These are phyloP conservation scores for Fomitiporia mediterranea DNA, from an alignment of 1,284 basidiomycete genomes.

Conservation along the genomic window DNA sequence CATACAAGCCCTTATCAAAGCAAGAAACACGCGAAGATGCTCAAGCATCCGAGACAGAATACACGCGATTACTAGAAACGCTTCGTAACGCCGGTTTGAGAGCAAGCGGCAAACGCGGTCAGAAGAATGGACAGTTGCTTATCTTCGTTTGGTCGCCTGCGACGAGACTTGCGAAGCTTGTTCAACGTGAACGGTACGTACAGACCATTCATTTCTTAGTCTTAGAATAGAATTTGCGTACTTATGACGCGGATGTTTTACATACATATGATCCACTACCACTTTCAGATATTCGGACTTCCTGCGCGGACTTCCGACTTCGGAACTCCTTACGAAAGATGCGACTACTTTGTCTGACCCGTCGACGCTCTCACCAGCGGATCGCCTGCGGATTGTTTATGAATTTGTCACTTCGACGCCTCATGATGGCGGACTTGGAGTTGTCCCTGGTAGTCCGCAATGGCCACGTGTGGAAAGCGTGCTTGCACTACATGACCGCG, in stretches of 20 bases:
- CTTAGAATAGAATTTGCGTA: neutral
- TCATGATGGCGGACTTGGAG: slow-evolving; percentile 73
- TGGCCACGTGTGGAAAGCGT: slow-evolving; percentile 81
- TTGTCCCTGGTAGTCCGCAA: slow-evolving; percentile 61
- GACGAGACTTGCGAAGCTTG: slow-evolving; percentile 57
- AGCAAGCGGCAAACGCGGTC: slow-evolving; percentile 69
- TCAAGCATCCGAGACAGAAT: slow-evolving; percentile 62
- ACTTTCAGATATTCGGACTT: slow-evolving; percentile 52
- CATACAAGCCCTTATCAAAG: slow-evolving; percentile 45
- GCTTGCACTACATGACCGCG: slow-evolving; percentile 78
- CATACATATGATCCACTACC: slow-evolving; percentile 19
- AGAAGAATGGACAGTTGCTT: slow-evolving; percentile 71
- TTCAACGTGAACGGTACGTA: slow-evolving; percentile 71
- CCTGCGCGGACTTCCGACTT: slow-evolving; percentile 56
- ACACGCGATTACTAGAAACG: slow-evolving; percentile 55
- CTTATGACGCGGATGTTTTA: neutral
- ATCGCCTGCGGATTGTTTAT: slow-evolving; percentile 77
- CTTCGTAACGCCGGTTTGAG: slow-evolving; percentile 59
- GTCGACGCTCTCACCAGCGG: slow-evolving; percentile 55
- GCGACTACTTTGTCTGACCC: slow-evolving; percentile 38
- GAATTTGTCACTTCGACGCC: slow-evolving; percentile 67
- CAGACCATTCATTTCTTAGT: too few relatives aligned
- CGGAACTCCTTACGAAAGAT: slow-evolving; percentile 36
- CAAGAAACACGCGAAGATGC: slow-evolving; percentile 57
- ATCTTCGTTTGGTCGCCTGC: slow-evolving; percentile 75